Conservation (phyloP, 352 stramenopile species). For the Phytophthora tentaculata region DNA sequence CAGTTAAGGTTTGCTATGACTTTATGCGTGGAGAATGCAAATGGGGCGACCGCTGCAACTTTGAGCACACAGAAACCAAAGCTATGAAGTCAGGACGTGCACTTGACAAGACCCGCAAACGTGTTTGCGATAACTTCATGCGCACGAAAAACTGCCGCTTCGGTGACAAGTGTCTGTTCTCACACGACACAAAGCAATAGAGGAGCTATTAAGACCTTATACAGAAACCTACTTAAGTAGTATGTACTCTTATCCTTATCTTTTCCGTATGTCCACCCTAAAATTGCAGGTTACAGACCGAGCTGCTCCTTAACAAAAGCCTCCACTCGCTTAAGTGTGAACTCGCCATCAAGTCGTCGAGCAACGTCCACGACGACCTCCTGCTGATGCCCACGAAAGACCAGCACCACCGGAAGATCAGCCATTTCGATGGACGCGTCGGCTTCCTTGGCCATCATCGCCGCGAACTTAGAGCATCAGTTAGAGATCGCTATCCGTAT, state of each 20-base stretch:
- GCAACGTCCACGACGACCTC: slow-evolving; percentile 73
- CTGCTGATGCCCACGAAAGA: slow-evolving; percentile 63
- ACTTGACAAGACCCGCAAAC: slow-evolving; percentile 60
- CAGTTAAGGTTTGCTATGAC: slow-evolving; percentile 84
- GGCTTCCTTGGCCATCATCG: slow-evolving; percentile 67
- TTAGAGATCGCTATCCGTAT: not conserved
- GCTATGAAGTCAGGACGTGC: slow-evolving; percentile 60
- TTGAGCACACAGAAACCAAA: slow-evolving; percentile 76
- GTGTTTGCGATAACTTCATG: slow-evolving; percentile 62
- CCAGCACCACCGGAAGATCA: slow-evolving; percentile 73
- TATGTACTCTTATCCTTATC: slow-evolving; percentile 12
- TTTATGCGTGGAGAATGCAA: slow-evolving; percentile 79
- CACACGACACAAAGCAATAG: slow-evolving; percentile 42
- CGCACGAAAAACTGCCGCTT: slow-evolving; percentile 63
- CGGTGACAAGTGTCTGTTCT: slow-evolving; percentile 79
- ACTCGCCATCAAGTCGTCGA: slow-evolving; percentile 63
- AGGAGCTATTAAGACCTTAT: not conserved
- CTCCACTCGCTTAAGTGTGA: slow-evolving; percentile 59
- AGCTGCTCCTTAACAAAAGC: slow-evolving; percentile 46
- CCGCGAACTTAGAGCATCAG: slow-evolving; percentile 50
- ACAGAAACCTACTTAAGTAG: slow-evolving; percentile 35
- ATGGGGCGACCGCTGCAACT: slow-evolving; percentile 71
- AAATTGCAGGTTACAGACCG: slow-evolving; percentile 24
- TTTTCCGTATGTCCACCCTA: slow-evolving; percentile 5
- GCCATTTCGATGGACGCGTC: slow-evolving; percentile 67